Evolutionary conservation across 2,329 filamentous ascomycete genomes (phyloP), one percentile per base, ranked within the genome.

Genomic region (Remersonia thermophila): DNA sequence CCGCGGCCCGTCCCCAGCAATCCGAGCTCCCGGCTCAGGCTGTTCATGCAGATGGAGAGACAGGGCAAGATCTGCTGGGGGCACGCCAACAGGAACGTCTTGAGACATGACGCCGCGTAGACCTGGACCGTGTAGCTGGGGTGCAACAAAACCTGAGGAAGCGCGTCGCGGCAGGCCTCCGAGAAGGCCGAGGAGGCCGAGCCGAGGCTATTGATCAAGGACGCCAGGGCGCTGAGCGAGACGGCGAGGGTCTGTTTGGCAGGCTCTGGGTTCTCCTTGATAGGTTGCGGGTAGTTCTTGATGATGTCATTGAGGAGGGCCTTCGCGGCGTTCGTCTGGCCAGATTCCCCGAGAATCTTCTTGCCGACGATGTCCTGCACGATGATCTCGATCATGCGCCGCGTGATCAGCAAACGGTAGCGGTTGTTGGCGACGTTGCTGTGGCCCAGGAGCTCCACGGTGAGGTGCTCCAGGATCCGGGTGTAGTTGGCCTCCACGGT

Each of bases 91-190:
- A 93, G 83, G 51, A 96, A 91, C 0, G 73, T 76, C 48, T 89
- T 85, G 49, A 96, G 66, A 52, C 86, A 94, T 42, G 83, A 74
- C 4, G 91, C 84, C 1, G 85, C 80, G 50, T 91, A 82, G 3
- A 96, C 77, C 53, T 98, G 91, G 2, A 98, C 91, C 4, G 86
- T 91, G 57, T 96, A 96, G 58, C 85, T 95, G 1, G 87, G 85
- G 57, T 98, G 91, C 49, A 93, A 84, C 17, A 96, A 65, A 5
- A 94, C 83, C 55, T 95, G 86, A 27, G 96, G 65, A 23, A 98
- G 63, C 3, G 82, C 82, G 55, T 98, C 91, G 33, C 89, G 75
- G 54, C 85, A 93, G 11, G 70, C 56, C 45, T 98, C 93, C 7
- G 85, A 82, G 48, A 95, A 77, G 36, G 66, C 66, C 43, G 78